phyloP scores from a whole-genome alignment of 495 filamentous ascomycete genomes.

The Friedmanniomyces simplex region DNA sequence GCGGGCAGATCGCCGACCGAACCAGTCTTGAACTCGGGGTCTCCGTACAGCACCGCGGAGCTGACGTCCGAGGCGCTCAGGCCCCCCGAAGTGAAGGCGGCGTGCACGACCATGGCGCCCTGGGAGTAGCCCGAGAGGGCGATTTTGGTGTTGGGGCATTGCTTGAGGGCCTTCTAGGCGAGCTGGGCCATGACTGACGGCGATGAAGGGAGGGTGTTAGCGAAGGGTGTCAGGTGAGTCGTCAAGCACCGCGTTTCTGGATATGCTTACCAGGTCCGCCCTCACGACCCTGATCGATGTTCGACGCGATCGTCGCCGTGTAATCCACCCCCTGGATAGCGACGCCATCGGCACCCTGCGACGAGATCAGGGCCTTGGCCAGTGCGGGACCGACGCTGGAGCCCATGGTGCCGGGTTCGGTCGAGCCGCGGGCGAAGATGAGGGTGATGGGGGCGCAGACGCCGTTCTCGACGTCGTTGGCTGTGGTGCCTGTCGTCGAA shows the following conservation, averaged over 20 bases:
- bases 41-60: slow-evolving; percentile 12
- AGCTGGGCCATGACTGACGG: slow-evolving; percentile 36
- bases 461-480: background rate
- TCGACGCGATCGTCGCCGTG: slow-evolving; percentile 6
- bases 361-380: slow-evolving; percentile 18
- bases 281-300: background rate
- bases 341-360: slow-evolving; percentile 20
- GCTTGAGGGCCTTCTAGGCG: slow-evolving; percentile 36
- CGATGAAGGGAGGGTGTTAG: no score
- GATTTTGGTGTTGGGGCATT: slow-evolving; percentile 51
- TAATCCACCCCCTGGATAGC: slow-evolving; percentile 30
- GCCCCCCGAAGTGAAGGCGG: slow-evolving; percentile 24
- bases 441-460: slow-evolving; percentile 26
- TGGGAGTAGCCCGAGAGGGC: slow-evolving; percentile 54
- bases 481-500: background rate
- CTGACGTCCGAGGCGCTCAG: slow-evolving; percentile 1
- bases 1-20: slow-evolving; percentile 9
- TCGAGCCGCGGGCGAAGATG: slow-evolving; percentile 33
- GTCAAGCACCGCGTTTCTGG: no score
- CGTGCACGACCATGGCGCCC: slow-evolving; percentile 43
- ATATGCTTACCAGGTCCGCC: slow-evolving; percentile 1
- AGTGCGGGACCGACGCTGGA: slow-evolving; percentile 26
- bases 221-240: no score
- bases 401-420: slow-evolving; percentile 31
- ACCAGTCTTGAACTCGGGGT: background rate